Evolutionary conservation across 257 asterid species (phyloP), one percentile per base, ranked within the genome.

Genomic region (Jaltomata sinuosa): DNA sequence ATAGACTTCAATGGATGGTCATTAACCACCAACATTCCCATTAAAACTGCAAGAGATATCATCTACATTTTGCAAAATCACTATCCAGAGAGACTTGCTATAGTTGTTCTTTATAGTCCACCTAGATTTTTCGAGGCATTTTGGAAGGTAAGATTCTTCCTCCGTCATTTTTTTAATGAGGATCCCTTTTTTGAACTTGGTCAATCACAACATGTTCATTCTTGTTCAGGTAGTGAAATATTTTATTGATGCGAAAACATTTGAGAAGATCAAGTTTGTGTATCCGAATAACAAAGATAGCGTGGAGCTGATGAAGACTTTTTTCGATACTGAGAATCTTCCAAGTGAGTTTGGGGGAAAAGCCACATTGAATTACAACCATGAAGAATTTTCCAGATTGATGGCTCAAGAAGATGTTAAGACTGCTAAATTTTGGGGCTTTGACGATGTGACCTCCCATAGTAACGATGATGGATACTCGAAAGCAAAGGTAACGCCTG

Each of bases 1-100:
- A 91, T 96, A 59, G 99, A 96, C 90, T 94, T 93, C 94, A 94
- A 78, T 8, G 98, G 96, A 1, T 96, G 95, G 98, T 91, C 99
- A 5, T 31, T 96, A 25, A 96, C 87, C 83, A 92, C 94, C 45
- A 87, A 89, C 15, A 62, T 92, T 79, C 86, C 99, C 78, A 89
- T 93, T 19, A 92, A 91, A 78, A 92, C 97, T 27, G 82, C 95
- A 32, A 86, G 97, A 40, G 97, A 94, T 21, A 94, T 91, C 84
- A 92, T 87, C 82, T 49, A 91, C 87, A 82, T 93, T 85, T 50
- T 96, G 50, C 98, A 95, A 91, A 95, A 91, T 82, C 99, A 94
- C 87, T 95, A 94, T 59, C 97, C 97, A 0, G 96, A 96, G 89
- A 91, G 97, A 54, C 97, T 96, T 25, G 97, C 93, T 1, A 57